These are phyloP conservation scores for Suillus subalutaceus DNA, from an alignment of 768 basidiomycete species.

Conservation along the genomic window DNA sequence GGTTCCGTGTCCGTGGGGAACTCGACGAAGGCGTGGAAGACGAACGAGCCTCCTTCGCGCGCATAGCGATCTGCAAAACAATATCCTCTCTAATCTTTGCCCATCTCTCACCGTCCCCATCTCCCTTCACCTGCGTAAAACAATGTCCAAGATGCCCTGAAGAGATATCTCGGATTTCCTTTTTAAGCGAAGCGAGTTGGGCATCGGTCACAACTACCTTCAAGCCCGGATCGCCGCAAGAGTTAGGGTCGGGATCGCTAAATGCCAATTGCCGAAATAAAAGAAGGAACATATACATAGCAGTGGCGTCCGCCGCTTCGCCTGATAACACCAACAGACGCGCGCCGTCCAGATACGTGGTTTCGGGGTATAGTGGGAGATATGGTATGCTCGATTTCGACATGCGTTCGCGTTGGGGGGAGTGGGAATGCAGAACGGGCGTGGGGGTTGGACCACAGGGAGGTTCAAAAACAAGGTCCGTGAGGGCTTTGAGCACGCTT, in stretches of 20 bases:
- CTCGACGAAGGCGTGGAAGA: neutral
- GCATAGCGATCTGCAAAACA: slow-evolving; percentile 74
- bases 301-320: slow-evolving; percentile 75
- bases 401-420: slow-evolving; percentile 26
- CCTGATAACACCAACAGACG: slow-evolving; percentile 67
- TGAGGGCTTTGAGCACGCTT: slow-evolving; percentile 58
- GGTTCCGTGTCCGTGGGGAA: neutral
- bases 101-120: slow-evolving; percentile 45
- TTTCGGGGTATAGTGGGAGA: slow-evolving; percentile 67
- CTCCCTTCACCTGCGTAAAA: neutral
- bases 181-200: slow-evolving; percentile 64
- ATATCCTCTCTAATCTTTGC: slow-evolving; percentile 61
- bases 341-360: slow-evolving; percentile 75
- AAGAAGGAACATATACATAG: slow-evolving; percentile 79
- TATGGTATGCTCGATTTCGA: slow-evolving; percentile 32
- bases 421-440: slow-evolving; percentile 17
- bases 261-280: slow-evolving; percentile 77
- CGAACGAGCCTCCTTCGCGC: slow-evolving; percentile 53
- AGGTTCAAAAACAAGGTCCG: slow-evolving; percentile 67
- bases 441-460: slow-evolving; percentile 27
- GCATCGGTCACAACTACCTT: slow-evolving; percentile 31
- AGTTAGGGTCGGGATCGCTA: neutral
- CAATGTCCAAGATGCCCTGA: slow-evolving; percentile 64
- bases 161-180: slow-evolving; percentile 71
- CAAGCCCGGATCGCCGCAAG: neutral